phyloP scores from a whole-genome alignment of 2,329 filamentous ascomycete species.

The Trichoderma atrobrunneum region DNA sequence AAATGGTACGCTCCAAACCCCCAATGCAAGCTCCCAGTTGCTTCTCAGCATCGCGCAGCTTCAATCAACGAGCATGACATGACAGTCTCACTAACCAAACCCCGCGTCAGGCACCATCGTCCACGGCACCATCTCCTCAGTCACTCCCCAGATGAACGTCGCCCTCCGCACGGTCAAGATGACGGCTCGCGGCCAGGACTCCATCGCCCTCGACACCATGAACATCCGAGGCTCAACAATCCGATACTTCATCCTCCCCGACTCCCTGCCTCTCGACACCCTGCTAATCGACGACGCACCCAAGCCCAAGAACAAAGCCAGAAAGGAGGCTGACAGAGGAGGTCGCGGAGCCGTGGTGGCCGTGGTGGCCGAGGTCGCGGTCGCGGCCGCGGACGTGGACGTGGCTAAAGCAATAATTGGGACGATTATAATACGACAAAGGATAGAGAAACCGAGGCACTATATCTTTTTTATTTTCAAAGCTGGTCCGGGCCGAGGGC shows the following conservation, averaged over 20 bases:
- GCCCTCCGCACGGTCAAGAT: slow-evolving; percentile 94
- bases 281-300: slow-evolving; percentile 93
- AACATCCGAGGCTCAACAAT: slow-evolving; percentile 96
- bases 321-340: slow-evolving; percentile 75
- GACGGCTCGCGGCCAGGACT: slow-evolving; percentile 84
- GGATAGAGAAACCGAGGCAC: neutral
- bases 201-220: slow-evolving; percentile 88
- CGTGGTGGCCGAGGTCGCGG: slow-evolving; percentile 44
- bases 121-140: slow-evolving; percentile 93
- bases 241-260: slow-evolving; percentile 93
- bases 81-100: neutral
- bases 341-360: slow-evolving; percentile 51
- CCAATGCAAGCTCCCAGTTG: neutral
- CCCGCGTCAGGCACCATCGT: slow-evolving; percentile 75
- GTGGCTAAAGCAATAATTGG: slow-evolving; percentile 21
- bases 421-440: slow-evolving; percentile 6
- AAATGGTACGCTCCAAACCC: slow-evolving; percentile 64
- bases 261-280: slow-evolving; percentile 91
- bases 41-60: neutral
- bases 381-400: slow-evolving; percentile 41
- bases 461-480: neutral
- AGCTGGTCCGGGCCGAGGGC: neutral
- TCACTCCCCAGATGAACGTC: slow-evolving; percentile 98
- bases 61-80: neutral
- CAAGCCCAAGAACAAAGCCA: slow-evolving; percentile 99